Percentiles rank a stretch among this genome's conserved stretches.
Conservation (phyloP, 352 stramenopile genomes). For the Phytophthora fragariaefolia region DNA sequence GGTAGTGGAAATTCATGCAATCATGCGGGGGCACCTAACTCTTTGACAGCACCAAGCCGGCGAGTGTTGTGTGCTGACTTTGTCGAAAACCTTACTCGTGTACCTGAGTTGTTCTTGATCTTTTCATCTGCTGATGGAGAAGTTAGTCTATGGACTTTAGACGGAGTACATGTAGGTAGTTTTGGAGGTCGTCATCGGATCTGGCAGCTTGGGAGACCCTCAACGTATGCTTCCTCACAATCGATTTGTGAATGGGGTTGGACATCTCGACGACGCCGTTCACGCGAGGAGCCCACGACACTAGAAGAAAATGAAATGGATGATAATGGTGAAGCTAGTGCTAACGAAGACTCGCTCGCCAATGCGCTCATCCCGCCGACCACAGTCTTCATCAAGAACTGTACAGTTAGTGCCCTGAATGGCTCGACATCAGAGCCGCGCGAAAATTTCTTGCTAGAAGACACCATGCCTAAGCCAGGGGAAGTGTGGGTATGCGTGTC, state of each 20-base stretch:
- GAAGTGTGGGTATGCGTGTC: constrained; percentile 81
- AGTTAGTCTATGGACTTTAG: constrained; percentile 77
- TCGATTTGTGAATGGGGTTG: constrained; percentile 58
- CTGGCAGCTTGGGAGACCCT: constrained; percentile 67
- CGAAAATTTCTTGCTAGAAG: constrained; percentile 75
- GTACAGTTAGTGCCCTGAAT: constrained; percentile 58
- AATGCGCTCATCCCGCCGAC: constrained; percentile 16
- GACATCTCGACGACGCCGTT: constrained; percentile 10
- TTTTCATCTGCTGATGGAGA: constrained; percentile 69
- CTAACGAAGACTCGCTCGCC: constrained; percentile 20
- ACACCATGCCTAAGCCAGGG: constrained; percentile 77
- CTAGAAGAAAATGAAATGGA: constrained; percentile 12
- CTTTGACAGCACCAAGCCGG: constrained; percentile 20
- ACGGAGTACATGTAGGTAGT: constrained; percentile 67
- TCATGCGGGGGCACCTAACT: constrained; percentile 5
- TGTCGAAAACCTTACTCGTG: constrained; percentile 62
- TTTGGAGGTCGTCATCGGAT: constrained; percentile 64
- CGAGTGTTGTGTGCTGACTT: constrained; percentile 65
- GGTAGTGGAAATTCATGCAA: constrained; percentile 12
- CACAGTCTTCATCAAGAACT: constrained; percentile 64
- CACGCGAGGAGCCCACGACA: constrained; percentile 20
- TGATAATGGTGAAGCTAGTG: constrained; percentile 10
- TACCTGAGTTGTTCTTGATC: constrained; percentile 67
- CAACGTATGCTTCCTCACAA: constrained; percentile 47
- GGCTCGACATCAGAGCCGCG: constrained; percentile 39